A percentile compares a stretch with the other conserved stretches of the same genome.
These are phyloP conservation scores for Debaryomyces castellii DNA, from an alignment of 805 yeast genomes.

Conservation along the genomic window DNA sequence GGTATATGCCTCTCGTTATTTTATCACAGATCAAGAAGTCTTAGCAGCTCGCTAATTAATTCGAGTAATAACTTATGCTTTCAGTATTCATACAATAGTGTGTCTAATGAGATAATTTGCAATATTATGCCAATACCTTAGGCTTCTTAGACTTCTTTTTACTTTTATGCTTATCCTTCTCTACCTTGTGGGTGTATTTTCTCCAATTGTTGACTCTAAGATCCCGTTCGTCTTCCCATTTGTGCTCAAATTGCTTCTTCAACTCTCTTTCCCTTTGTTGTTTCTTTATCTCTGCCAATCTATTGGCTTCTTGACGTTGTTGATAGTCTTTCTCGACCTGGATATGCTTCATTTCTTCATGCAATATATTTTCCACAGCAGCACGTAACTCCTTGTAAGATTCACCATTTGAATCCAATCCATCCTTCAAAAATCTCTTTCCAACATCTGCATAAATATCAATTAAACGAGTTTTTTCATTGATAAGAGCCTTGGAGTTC, in stretches of 20 bases:
- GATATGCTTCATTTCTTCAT: conserved; percentile 32
- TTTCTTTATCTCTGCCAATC: conserved; percentile 23
- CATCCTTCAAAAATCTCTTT: background rate
- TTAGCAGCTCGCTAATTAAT: no score
- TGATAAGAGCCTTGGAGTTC: conserved; percentile 5
- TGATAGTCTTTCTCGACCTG: conserved; percentile 23
- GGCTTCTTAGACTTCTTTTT: conserved; percentile 23
- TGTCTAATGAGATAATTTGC: no score
- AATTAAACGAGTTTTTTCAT: conserved; percentile 21
- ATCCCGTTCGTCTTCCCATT: conserved; percentile 65
- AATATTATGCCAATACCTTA: conserved; percentile 6
- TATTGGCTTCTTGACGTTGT: conserved; percentile 28
- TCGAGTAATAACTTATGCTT: no score
- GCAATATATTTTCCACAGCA: conserved; percentile 43
- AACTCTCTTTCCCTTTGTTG: conserved; percentile 40
- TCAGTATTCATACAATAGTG: no score
- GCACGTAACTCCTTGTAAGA: conserved; percentile 23
- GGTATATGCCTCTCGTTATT: no score
- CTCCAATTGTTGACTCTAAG: conserved; percentile 62
- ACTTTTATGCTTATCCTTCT: conserved; percentile 46
- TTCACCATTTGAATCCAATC: background rate
- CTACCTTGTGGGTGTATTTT: conserved; percentile 40
- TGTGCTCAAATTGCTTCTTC: conserved; percentile 41
- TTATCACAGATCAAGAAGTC: no score
- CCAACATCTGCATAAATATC: conserved; percentile 28